These are phyloP conservation scores for Amaranthus cruentus DNA, from an alignment of 148 eudicot genomes.

Conservation along the genomic window DNA sequence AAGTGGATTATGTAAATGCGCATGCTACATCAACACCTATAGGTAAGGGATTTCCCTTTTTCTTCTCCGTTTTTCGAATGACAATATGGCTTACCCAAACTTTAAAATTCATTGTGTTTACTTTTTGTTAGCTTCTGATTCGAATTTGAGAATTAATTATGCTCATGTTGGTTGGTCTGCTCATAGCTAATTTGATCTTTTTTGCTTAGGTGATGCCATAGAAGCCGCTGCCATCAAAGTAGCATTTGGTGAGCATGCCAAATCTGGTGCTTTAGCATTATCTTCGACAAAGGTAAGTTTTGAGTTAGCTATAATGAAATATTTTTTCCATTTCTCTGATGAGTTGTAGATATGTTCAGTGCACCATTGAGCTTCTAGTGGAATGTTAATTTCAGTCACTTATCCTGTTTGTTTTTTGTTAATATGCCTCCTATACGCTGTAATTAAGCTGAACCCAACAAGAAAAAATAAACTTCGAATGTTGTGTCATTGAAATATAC, in stretches of 20 bases:
- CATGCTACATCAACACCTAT: conserved; percentile 98
- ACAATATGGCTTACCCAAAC: background rate
- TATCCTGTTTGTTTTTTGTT: background rate
- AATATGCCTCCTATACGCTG: background rate
- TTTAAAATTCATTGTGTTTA: conserved; percentile 7
- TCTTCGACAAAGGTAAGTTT: conserved; percentile 91
- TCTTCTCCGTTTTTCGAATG: background rate
- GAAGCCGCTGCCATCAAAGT: conserved; percentile 84
- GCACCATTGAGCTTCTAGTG: background rate
- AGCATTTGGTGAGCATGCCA: conserved; percentile 65
- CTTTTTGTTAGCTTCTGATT: background rate
- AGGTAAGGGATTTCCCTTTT: conserved; percentile 32
- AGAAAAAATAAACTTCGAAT: too few species aligned
- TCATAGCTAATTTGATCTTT: conserved; percentile 14
- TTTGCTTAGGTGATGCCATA: conserved; percentile 59
- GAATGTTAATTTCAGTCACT: background rate
- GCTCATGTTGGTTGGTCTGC: background rate
- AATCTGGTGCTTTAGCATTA: conserved; percentile 75
- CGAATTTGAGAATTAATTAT: background rate
- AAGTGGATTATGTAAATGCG: conserved; percentile 90
- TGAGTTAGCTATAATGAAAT: conserved; percentile 1
- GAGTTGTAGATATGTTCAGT: background rate
- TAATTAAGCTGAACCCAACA: too few species aligned
- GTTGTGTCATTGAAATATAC: background rate
- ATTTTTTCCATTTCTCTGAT: background rate